Base-by-base conservation (phyloP, 495 filamentous ascomycete species). In the Xylaria venustula region DNA sequence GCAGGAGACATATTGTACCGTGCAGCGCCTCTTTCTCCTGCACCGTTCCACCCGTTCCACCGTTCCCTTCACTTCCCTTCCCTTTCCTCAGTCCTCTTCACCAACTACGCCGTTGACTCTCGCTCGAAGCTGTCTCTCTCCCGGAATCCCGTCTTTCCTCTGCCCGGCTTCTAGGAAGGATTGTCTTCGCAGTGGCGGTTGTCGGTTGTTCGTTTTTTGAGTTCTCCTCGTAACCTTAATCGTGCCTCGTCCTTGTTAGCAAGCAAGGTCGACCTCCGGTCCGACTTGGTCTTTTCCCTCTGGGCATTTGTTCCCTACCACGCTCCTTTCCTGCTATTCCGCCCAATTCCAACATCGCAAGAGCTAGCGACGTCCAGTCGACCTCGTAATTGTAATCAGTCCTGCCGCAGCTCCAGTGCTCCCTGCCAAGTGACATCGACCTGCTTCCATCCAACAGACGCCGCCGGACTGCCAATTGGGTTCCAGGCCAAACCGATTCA, bases 281-380 rank as follows among this genome's bases (percentile, higher is more conserved):
- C 19, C 50, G 50, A 53, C 22, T 25, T 28, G 26, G 20, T 37
- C 58, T 34, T 48, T 30, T 25, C 48, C 22, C 34, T 30, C 45
- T 44, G 49, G 58, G 49, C 58, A 45, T 58, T 58, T 46, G 50
- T 54, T 54, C 50, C 58, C 58, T 61, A 30, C 58, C 58, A 61
- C 58, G 58, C 40, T 61, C 58, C 58, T 61, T 61, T 53, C 30
- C 28, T 41, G 26, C 50, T 30, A 32, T 3, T 42, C 19, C 34
- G 12, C 11, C 28, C 17, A 37, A 12, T 11, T 8, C 2, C 12
- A 15, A 40, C 8, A 20, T 17, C 49, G n/a, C n/a, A n/a, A n/a
- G 48, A 37, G 36, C 34, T 23, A 32, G 40, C 52, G 41, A 28
- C 51, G 4, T 14, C 45, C 47, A 25, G 41, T 25, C 26, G 37